Conservation (phyloP, 179 eudicot species). For the Dionaea muscipula region DNA sequence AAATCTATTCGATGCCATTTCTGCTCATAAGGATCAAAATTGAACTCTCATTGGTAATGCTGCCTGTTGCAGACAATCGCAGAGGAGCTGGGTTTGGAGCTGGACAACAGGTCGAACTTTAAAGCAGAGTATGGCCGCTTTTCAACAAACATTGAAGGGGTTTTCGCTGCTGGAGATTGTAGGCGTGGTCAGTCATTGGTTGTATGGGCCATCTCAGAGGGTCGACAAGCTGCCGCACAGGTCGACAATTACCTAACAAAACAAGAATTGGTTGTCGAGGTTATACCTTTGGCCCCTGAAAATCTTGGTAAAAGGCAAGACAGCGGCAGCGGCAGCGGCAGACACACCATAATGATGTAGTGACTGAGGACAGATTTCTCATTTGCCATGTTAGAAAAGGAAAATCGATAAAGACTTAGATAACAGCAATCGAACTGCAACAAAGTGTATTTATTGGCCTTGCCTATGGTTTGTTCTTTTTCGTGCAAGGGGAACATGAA, state of each 20-base stretch:
- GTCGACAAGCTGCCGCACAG: constrained; percentile 77
- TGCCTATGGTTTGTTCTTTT: too few relatives aligned
- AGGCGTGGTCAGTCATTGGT: constrained; percentile 90
- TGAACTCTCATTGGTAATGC: background rate
- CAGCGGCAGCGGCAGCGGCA: constrained; percentile 2
- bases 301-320: constrained; percentile 15
- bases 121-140: constrained; percentile 90
- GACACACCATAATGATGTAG: constrained; percentile 19
- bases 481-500: too few relatives aligned
- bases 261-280: constrained; percentile 22
- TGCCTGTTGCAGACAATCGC: constrained; percentile 44
- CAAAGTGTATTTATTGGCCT: too few relatives aligned
- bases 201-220: constrained; percentile 96
- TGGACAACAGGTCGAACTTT: constrained; percentile 69
- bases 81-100: constrained; percentile 75
- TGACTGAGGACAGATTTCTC: too few relatives aligned
- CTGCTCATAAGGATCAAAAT: too few relatives aligned
- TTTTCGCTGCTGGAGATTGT: constrained; percentile 96
- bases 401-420: too few relatives aligned
- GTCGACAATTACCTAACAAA: constrained; percentile 60
- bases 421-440: too few relatives aligned
- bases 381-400: too few relatives aligned
- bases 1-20: too few relatives aligned
- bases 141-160: constrained; percentile 75
- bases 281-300: constrained; percentile 9